Percentiles rank a stretch among this genome's conserved stretches.
phyloP scores from a whole-genome alignment of 768 basidiomycete species.

The Pholiota conissans region DNA sequence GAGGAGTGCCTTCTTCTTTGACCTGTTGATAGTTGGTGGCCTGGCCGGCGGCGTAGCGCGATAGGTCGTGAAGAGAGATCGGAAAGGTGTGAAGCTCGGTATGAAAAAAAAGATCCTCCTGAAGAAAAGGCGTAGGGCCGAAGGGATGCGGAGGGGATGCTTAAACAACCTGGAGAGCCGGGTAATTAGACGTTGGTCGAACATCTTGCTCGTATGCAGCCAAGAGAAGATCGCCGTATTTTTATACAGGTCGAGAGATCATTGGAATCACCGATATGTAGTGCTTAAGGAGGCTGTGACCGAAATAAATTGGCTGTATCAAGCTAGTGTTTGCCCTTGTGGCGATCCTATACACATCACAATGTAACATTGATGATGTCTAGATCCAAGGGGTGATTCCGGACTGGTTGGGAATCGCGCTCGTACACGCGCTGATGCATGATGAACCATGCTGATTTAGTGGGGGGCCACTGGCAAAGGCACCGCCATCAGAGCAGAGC shows the following conservation, averaged over 20 bases:
- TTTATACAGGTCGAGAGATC: neutral
- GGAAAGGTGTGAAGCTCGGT: neutral
- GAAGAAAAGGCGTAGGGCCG: neutral
- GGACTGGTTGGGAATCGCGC: too few relatives aligned
- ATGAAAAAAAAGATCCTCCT: neutral
- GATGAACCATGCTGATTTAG: too few relatives aligned
- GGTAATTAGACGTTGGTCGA: neutral
- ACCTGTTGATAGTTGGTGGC: neutral
- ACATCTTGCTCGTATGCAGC: neutral
- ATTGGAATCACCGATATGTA: neutral
- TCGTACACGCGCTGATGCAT: too few relatives aligned
- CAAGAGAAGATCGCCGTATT: neutral
- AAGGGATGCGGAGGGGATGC: neutral
- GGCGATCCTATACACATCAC: too few relatives aligned
- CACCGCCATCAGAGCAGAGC: too few relatives aligned
- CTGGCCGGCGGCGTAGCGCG: neutral
- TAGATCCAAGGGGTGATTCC: too few relatives aligned
- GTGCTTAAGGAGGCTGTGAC: too few relatives aligned
- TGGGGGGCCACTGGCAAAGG: too few relatives aligned
- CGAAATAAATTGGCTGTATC: too few relatives aligned
- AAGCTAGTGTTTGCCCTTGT: too few relatives aligned
- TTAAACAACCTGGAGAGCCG: neutral
- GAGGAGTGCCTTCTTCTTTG: neutral
- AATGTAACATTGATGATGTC: too few relatives aligned
- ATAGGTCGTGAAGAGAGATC: neutral